These are phyloP conservation scores for Sequoiadendron giganteum DNA, from an alignment of 75 land plant genomes.

Conservation along the genomic window DNA sequence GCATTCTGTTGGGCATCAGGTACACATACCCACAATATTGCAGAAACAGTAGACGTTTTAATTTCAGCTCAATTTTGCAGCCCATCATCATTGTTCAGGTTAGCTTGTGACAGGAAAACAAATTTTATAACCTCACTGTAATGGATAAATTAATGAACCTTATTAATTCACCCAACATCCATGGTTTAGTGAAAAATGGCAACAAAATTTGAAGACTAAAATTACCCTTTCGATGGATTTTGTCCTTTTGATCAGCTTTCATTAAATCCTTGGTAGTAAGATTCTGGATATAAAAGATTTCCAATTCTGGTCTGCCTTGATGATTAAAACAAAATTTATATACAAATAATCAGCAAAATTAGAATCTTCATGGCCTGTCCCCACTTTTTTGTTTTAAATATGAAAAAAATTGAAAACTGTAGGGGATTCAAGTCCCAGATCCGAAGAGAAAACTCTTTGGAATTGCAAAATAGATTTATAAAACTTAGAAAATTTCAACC, in stretches of 20 bases:
- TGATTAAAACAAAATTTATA: background rate
- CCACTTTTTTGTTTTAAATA: background rate
- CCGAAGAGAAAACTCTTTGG: background rate
- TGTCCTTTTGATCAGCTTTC: background rate
- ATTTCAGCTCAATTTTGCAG: no score
- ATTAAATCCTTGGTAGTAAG: background rate
- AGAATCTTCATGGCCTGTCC: background rate
- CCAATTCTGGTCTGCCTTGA: background rate
- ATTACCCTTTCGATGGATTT: background rate
- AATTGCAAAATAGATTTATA: background rate
- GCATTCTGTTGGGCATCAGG: no score
- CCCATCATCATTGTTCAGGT: no score
- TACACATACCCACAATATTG: no score
- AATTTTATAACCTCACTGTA: no score
- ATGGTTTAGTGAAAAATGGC: background rate
- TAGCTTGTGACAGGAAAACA: no score
- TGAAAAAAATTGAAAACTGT: background rate
- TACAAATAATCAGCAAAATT: background rate
- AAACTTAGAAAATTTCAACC: background rate
- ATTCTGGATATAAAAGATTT: background rate
- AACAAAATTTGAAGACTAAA: background rate
- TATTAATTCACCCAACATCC: background rate
- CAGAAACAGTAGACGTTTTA: no score
- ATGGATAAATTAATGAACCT: background rate
- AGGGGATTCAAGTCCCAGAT: background rate